Conservation (phyloP, 345 rosid genomes). For the Eucalyptus coolabah region DNA sequence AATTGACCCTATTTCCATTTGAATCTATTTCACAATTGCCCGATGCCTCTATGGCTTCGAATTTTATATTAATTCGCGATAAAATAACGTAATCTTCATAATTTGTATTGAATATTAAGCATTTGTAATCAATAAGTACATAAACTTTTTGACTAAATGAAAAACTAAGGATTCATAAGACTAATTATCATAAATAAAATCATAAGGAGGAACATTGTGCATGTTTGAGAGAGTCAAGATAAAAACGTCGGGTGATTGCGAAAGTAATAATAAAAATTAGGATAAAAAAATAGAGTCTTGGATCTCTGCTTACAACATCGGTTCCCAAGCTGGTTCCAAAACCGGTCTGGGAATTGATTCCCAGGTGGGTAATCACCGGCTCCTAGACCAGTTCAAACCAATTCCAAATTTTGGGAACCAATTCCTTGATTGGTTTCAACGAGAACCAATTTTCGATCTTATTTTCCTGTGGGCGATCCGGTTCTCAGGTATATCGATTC, state of each 20-base stretch:
- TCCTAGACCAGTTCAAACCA: rapidly evolving
- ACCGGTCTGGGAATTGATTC: rapidly evolving
- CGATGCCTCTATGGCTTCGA: rapidly evolving
- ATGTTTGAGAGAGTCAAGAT: rapidly evolving
- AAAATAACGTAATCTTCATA: no score
- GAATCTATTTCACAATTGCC: rapidly evolving
- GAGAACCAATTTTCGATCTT: rapidly evolving
- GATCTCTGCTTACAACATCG: rapidly evolving
- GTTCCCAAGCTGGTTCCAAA: rapidly evolving
- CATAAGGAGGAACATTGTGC: no score
- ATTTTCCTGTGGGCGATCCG: rapidly evolving
- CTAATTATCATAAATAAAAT: no score
- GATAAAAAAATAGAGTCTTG: no score
- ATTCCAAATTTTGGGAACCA: rapidly evolving
- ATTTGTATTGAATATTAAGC: no score
- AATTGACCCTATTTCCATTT: rapidly evolving
- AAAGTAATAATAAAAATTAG: no score
- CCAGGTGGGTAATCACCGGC: rapidly evolving
- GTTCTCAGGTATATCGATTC: rapidly evolving
- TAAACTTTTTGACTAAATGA: no score
- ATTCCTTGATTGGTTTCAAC: rapidly evolving
- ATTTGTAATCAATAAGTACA: no score
- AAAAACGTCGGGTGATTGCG: rapidly evolving
- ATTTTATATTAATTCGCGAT: rapidly evolving
- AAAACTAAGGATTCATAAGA: no score